Percentiles rank a stretch among this genome's conserved stretches.
Conservation (phyloP, 2,329 filamentous ascomycete genomes). For the Fusarium gaditjirri region DNA sequence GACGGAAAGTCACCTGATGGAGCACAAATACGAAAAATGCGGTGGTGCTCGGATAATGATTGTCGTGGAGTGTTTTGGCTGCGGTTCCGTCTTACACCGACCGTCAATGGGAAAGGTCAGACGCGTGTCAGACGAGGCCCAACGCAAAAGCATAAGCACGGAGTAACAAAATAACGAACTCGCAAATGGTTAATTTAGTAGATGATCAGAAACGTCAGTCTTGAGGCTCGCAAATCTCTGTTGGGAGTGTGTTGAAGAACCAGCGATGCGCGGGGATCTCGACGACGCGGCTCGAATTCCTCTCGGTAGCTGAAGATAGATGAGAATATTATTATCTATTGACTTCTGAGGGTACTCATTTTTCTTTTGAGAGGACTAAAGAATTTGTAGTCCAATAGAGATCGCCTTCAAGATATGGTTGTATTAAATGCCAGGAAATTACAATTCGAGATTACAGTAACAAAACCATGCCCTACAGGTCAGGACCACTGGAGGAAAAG, state of each 20-base stretch:
- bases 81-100: background rate
- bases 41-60: background rate
- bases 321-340: rapidly evolving
- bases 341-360: rapidly evolving
- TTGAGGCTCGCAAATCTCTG: background rate
- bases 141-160: rapidly evolving
- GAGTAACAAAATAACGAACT: rapidly evolving
- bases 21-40: background rate
- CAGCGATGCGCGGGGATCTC: background rate
- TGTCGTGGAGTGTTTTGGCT: background rate
- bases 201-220: background rate
- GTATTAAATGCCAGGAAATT: background rate
- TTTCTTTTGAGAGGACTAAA: rapidly evolving
- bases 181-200: background rate
- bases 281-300: rapidly evolving
- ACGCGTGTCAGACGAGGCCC: background rate
- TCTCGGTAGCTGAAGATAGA: rapidly evolving
- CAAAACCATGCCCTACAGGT: background rate
- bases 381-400: background rate
- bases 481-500: background rate
- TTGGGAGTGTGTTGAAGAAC: rapidly evolving
- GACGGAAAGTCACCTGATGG: background rate
- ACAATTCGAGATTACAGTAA: background rate
- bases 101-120: background rate
- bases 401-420: background rate